Base-by-base conservation (phyloP, 2,329 filamentous ascomycete species). In the Paraconiothyrium brasiliense region DNA sequence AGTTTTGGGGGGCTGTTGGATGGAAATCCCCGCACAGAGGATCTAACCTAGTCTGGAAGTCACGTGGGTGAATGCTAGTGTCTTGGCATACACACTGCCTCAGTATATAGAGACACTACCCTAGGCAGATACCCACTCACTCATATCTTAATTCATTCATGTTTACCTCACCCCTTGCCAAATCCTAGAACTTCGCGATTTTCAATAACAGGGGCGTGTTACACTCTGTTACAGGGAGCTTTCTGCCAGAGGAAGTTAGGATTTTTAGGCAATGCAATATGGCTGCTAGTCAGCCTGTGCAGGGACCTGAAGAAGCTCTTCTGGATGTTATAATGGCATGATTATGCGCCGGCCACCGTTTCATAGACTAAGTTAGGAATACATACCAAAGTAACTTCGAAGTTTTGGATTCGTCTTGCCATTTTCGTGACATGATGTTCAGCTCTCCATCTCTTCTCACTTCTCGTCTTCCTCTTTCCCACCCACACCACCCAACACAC, bases 181-280 rank as follows among this genome's bases (percentile, higher is more conserved):
- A n/a, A n/a, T n/a, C n/a, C n/a, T n/a, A n/a, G n/a, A n/a, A n/a
- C n/a, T 78, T 92, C 60, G 91, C 92, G 0, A 80, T 94, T 30
- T 94, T 94, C 78, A 90, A 94, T 76, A 94, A 94, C 72, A 86
- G 90, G 10, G 91, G 91, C 1, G 83, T 92, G 16, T 74, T 93
- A 59, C 91, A 94, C 76, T 89, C 86, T 3, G 91, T 94, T 1
- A 90, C 92, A 0, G 91, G 91, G 1, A 89, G 89, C 1, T 93
- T 94, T 77, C 84, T 84, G 8, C 85, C 89, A 52, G 86, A 90
- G n/a, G 90, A 93, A 80, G 87, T 93, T 35, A 80, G 91, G 48
- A 75, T 94, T 62, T 93, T 94, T 73, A 81, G 91, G 64, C 91
- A 94, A 81, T 94, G 91, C 78, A 93, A 94, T 75, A 83, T 93